Conservation (phyloP, 129 eudicot genomes). For the Kitagawia praeruptora region DNA sequence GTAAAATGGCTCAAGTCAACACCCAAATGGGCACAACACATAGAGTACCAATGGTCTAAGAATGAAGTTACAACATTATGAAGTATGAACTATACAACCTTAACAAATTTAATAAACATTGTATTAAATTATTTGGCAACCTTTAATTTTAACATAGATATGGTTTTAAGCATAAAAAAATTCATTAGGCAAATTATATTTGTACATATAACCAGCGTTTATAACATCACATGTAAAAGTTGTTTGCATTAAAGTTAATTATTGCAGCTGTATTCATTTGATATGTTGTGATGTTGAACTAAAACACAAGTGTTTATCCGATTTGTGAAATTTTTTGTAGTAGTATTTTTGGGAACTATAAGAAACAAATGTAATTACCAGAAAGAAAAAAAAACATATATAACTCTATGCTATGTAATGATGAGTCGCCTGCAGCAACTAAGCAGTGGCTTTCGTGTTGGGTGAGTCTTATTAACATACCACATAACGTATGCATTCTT, state of each 20-base stretch:
- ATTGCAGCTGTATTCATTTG: background rate
- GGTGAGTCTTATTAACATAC: background rate
- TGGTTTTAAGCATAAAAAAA: too few species aligned
- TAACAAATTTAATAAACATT: background rate
- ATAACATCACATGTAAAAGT: background rate
- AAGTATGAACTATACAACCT: background rate
- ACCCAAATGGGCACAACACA: background rate
- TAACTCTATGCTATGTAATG: background rate
- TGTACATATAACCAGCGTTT: background rate
- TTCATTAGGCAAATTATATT: background rate
- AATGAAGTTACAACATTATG: background rate
- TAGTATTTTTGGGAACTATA: too few species aligned
- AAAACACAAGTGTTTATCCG: background rate
- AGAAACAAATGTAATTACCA: too few species aligned
- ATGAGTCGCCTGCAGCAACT: background rate
- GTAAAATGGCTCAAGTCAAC: background rate
- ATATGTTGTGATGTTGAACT: background rate
- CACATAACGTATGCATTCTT: background rate
- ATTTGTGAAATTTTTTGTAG: background rate
- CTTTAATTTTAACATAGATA: too few species aligned
- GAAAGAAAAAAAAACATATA: too few species aligned
- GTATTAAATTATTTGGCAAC: background rate
- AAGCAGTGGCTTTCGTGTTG: background rate
- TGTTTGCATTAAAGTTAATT: background rate
- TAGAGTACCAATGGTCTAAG: background rate